These are phyloP conservation scores for Dimargaris verticillata DNA, from an alignment of 192 early-diverging fungal species.

Conservation along the genomic window DNA sequence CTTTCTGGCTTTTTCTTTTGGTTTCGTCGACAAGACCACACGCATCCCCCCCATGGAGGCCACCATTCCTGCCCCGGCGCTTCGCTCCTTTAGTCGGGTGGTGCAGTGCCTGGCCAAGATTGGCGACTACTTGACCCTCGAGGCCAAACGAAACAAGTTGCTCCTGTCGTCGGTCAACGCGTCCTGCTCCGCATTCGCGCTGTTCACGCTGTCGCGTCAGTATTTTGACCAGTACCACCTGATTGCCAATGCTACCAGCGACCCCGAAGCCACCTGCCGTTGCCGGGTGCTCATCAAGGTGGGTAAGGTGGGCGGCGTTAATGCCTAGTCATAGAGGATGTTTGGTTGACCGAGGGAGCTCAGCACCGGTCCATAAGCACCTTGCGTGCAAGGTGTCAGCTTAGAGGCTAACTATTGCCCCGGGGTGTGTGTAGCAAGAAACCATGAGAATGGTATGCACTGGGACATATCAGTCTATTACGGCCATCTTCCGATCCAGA, in stretches of 20 bases:
- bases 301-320: too few species aligned
- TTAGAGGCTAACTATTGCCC: too few species aligned
- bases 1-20: not conserved
- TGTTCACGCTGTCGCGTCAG: conserved; percentile 31
- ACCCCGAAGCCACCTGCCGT: conserved; percentile 13
- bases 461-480: conserved; percentile 12
- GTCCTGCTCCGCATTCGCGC: conserved; percentile 44
- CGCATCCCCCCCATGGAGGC: conserved; percentile 21
- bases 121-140: conserved; percentile 43
- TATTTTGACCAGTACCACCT: conserved; percentile 52
- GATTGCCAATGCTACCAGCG: conserved; percentile 13
- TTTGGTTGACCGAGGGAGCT: too few species aligned
- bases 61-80: conserved; percentile 23
- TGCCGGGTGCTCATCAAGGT: conserved; percentile 22
- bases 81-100: conserved; percentile 32
- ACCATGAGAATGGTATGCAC: too few species aligned
- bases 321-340: too few species aligned
- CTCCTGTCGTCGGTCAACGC: conserved; percentile 43
- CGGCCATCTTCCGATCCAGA: conserved; percentile 22
- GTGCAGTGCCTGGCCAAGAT: conserved; percentile 40
- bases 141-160: conserved; percentile 18
- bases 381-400: too few species aligned
- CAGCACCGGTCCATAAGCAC: too few species aligned
- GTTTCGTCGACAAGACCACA: not conserved
- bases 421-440: too few species aligned